Evolutionary conservation across 306 rosid genomes (phyloP).

Genomic region (Herpetospermum pedunculosum): DNA sequence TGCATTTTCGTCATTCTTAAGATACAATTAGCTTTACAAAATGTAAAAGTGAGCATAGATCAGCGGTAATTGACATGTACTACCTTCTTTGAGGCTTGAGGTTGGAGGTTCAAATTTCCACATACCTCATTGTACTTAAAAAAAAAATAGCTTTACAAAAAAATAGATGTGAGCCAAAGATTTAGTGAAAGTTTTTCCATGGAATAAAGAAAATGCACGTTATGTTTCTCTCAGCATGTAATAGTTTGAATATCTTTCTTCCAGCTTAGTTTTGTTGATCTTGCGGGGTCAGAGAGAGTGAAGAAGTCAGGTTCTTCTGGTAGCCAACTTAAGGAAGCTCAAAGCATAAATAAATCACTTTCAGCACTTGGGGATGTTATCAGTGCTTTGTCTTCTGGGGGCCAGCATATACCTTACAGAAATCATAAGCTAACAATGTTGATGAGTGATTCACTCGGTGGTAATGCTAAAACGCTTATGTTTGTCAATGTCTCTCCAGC

Average conservation of each 20-base stretch:
- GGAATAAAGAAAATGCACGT: neutral
- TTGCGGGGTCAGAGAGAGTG: constrained; percentile 89
- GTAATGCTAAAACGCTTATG: constrained; percentile 94
- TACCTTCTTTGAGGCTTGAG: no score
- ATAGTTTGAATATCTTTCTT: neutral
- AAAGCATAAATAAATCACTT: constrained; percentile 91
- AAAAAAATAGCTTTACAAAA: neutral
- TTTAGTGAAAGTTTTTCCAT: neutral
- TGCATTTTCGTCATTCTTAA: neutral
- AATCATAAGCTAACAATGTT: constrained; percentile 93
- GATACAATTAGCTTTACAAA: neutral
- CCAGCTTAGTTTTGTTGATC: constrained; percentile 96
- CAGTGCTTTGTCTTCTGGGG: constrained; percentile 71
- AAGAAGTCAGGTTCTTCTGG: constrained; percentile 93
- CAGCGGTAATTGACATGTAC: no score
- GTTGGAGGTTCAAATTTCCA: no score
- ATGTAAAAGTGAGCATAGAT: neutral
- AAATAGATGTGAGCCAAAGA: neutral
- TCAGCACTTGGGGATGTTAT: constrained; percentile 95
- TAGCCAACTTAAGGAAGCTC: constrained; percentile 89
- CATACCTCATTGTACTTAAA: no score
- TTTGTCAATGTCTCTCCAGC: constrained; percentile 85
- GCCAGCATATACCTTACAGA: constrained; percentile 87
- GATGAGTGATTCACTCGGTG: constrained; percentile 96
- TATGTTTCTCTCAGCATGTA: neutral